A percentile compares a stretch with the other conserved stretches of the same genome.
Evolutionary conservation across 169 alveolate species (phyloP).

Genomic region (Eimeria falciformis): DNA sequence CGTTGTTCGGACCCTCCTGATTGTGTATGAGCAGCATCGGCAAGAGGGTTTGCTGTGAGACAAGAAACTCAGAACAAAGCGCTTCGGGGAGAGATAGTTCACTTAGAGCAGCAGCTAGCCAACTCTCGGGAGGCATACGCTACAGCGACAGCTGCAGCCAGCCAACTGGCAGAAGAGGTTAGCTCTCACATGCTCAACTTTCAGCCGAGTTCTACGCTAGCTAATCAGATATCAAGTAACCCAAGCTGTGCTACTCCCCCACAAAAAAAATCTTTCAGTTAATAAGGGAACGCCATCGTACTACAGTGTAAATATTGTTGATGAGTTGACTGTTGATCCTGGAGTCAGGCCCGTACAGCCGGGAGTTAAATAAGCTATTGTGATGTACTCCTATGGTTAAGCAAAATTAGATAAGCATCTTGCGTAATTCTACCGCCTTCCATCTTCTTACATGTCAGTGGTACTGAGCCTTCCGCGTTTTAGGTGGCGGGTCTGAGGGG

Average conservation of each 20-base stretch:
- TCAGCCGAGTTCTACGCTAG: background rate
- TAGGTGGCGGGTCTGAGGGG: conserved; percentile 83
- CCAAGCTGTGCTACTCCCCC: background rate
- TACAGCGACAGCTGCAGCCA: conserved; percentile 45
- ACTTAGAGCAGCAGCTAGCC: conserved; percentile 71
- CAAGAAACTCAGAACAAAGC: conserved; percentile 49
- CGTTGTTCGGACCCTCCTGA: too few relatives aligned
- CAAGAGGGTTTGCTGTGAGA: conserved; percentile 59
- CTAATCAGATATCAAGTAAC: background rate
- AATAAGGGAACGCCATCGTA: too few relatives aligned
- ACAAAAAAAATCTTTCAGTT: background rate
- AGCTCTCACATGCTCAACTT: background rate
- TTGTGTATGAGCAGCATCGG: conserved; percentile 54
- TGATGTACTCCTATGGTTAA: too few relatives aligned
- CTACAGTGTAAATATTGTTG: too few relatives aligned
- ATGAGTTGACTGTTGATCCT: too few relatives aligned
- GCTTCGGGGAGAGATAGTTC: conserved; percentile 24
- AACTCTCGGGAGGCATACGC: conserved; percentile 42
- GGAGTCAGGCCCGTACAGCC: too few relatives aligned
- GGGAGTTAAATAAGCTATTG: too few relatives aligned
- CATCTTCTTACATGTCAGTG: background rate
- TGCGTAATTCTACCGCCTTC: background rate
- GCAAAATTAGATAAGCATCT: background rate
- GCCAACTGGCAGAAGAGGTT: conserved; percentile 81
- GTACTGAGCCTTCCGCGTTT: background rate